These are phyloP conservation scores for Vigna hirtella DNA, from an alignment of 306 rosid species.

Conservation along the genomic window DNA sequence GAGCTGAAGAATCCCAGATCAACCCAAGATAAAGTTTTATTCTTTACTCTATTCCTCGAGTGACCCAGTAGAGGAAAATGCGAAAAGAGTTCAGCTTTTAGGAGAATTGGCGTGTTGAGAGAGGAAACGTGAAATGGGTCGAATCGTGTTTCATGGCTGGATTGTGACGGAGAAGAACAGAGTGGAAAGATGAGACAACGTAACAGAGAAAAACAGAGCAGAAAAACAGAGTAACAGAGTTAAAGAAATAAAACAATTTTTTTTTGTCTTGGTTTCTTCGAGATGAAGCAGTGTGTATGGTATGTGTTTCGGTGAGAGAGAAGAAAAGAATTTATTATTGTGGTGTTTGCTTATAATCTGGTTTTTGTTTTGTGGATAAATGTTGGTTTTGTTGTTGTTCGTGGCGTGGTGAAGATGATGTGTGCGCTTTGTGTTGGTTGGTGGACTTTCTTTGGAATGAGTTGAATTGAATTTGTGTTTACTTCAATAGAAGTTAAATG, in stretches of 20 bases:
- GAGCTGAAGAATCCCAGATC: conserved; percentile 31
- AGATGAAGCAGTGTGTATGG: conserved; percentile 25
- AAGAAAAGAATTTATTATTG: conserved; percentile 29
- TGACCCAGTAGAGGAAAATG: not conserved
- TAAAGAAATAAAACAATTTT: not conserved
- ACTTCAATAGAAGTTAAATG: too few species aligned
- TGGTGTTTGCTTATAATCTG: conserved; percentile 30
- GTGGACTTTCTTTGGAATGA: not conserved
- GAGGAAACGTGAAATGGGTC: conserved; percentile 25
- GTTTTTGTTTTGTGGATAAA: conserved; percentile 27
- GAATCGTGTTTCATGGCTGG: conserved; percentile 29
- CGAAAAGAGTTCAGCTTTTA: conserved; percentile 17
- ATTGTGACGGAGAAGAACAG: conserved; percentile 13
- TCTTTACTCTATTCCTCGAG: not conserved
- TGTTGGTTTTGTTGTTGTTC: not conserved
- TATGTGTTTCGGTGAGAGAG: not conserved
- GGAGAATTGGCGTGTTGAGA: not conserved
- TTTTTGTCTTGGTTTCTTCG: conserved; percentile 27
- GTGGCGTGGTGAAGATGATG: not conserved
- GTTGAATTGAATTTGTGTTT: not conserved
- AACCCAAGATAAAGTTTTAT: not conserved
- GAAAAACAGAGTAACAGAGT: not conserved
- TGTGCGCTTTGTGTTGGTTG: not conserved
- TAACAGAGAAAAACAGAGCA: not conserved
- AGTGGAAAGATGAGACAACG: not conserved